Evolutionary conservation across 768 basidiomycete genomes (phyloP).

Genomic region (Pulveroboletus ravenelii): DNA sequence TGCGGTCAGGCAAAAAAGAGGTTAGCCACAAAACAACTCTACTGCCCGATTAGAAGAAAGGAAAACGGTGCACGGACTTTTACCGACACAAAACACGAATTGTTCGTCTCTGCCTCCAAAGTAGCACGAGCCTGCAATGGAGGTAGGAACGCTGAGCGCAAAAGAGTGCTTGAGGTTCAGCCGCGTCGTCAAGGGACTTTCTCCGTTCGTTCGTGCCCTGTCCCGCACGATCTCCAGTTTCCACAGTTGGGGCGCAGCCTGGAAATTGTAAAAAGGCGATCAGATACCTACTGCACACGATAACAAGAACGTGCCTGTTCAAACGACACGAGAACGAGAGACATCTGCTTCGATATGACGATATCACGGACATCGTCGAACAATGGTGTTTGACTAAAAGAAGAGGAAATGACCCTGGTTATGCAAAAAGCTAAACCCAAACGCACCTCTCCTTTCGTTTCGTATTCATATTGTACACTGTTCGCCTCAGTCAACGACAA

Average conservation of each 20-base stretch:
- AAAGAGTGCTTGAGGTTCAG: constrained; percentile 58
- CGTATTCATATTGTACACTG: constrained; percentile 46
- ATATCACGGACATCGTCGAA: constrained; percentile 51
- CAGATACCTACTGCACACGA: too few species aligned
- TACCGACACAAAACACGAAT: constrained; percentile 72
- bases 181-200: constrained; percentile 16
- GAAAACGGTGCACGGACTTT: constrained; percentile 43
- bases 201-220: constrained; percentile 30
- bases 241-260: constrained; percentile 77
- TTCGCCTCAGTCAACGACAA: constrained; percentile 1
- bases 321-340: constrained; percentile 39
- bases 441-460: constrained; percentile 44
- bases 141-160: constrained; percentile 53
- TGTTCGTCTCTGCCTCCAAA: constrained; percentile 78
- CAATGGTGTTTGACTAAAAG: constrained; percentile 45
- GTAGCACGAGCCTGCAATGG: constrained; percentile 76
- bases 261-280: not conserved
- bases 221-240: constrained; percentile 61
- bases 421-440: not conserved
- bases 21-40: not conserved
- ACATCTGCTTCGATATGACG: constrained; percentile 39
- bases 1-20: not conserved
- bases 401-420: not conserved
- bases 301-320: constrained; percentile 17
- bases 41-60: not conserved